A percentile compares a stretch with the other conserved stretches of the same genome.
phyloP scores from a whole-genome alignment of 2,329 filamentous ascomycete genomes.

The Nakataea oryzae region DNA sequence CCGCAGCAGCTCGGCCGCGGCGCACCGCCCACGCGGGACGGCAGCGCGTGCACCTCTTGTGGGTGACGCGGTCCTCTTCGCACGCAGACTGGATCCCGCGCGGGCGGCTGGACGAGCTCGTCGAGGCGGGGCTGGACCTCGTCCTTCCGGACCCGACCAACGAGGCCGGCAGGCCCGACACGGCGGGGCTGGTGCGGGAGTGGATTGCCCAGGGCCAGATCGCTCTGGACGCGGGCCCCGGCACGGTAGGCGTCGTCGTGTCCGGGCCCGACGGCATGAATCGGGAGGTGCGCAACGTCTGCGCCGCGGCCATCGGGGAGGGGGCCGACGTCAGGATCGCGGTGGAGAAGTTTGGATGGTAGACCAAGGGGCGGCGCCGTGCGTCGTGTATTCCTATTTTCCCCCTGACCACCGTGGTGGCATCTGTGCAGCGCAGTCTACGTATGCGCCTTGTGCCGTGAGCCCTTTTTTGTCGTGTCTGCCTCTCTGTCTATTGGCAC shows the following conservation, averaged over 20 bases:
- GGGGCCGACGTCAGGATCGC: slow-evolving; percentile 40
- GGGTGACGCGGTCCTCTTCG: slow-evolving; percentile 42
- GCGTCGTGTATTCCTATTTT: background rate
- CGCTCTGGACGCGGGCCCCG: background rate
- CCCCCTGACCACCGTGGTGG: too few relatives aligned
- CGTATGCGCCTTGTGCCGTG: too few relatives aligned
- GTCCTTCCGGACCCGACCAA: slow-evolving; percentile 43
- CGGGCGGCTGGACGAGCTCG: slow-evolving; percentile 36
- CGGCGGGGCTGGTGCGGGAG: slow-evolving; percentile 28
- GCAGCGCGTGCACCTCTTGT: slow-evolving; percentile 40
- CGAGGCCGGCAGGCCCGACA: slow-evolving; percentile 42
- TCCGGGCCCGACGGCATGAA: slow-evolving; percentile 55
- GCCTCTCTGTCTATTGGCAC: too few relatives aligned
- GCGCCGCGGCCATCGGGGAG: slow-evolving; percentile 33
- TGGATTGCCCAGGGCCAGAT: slow-evolving; percentile 14
- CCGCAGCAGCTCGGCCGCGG: background rate
- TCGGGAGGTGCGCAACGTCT: slow-evolving; percentile 46
- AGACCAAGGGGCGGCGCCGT: too few relatives aligned
- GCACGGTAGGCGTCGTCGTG: slow-evolving; percentile 38
- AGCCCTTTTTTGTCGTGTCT: too few relatives aligned
- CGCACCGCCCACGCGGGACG: background rate
- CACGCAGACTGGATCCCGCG: slow-evolving; percentile 44
- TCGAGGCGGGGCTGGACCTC: slow-evolving; percentile 37
- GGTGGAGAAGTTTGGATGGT: slow-evolving; percentile 63
- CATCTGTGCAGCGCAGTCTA: too few relatives aligned